Evolutionary conservation across 2,329 filamentous ascomycete species (phyloP), one percentile per base, ranked within the genome.

Genomic region (Dactylella cylindrospora): DNA sequence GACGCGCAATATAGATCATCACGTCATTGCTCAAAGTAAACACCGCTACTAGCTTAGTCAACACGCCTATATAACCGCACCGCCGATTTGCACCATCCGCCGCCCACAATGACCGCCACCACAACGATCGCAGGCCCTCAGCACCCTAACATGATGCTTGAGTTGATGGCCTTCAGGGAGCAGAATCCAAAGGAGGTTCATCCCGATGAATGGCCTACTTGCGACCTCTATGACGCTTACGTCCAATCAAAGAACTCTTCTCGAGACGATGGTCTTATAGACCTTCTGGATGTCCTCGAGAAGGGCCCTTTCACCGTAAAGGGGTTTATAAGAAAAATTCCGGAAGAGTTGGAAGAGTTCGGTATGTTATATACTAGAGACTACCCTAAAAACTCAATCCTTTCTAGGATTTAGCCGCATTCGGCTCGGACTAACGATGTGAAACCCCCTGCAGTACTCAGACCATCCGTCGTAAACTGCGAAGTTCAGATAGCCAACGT

Each of bases 231-330:
- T 23, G 57, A 62, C 17, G 57, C 57, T 23, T 33, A 41, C 19
- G 57, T 62, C 23, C 50, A 43, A 32, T 62, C 57, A 36, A 41
- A 23, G 6, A 62, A 62, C 29, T 62, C 57, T 9, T 44, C 19
- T 19, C 57, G 50, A n/a, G 17, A 41, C 23, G 46, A 54, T 17
- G 22, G 39, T 2, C 49, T 68, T 8, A 65, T 66, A 25, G 66
- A 69, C 23, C 55, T 69, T 2, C 36, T 68, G 20, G 62, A 69
- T 26, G 66, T 69, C 10, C 39, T 57, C n/a, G 66, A 68, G 15
- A 41, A 61, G n/a, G 67, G 67, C 3, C 67, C 67, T 1, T 66
- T 67, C 33, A 45, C 59, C 8, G 54, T 68, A 8, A 61, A 59
- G 15, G 67, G 67, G 13, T 26, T 36, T 19, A 38, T 69, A 12